A percentile compares a stretch with the other conserved stretches of the same genome.
phyloP scores from a whole-genome alignment of 1,284 basidiomycete genomes.

The Ceratobasidium sp. region DNA sequence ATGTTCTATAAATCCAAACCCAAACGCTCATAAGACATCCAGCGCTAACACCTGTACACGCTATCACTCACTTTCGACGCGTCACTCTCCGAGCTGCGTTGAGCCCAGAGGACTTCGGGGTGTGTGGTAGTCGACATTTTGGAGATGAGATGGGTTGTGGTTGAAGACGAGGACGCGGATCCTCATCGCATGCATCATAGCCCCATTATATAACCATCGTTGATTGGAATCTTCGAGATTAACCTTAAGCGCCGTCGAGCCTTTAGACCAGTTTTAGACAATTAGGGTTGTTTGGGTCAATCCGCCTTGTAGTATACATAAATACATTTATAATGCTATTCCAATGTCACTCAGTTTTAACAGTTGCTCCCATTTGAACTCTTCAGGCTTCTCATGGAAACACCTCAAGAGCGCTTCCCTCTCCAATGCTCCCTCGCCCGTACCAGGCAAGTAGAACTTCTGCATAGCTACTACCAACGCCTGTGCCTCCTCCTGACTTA shows the following conservation, averaged over 20 bases:
- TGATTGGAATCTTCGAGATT: constrained; percentile 41
- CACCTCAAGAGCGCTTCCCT: constrained; percentile 63
- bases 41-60: neutral
- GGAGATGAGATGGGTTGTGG: constrained; percentile 2
- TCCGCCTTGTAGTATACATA: no score
- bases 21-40: constrained; percentile 21
- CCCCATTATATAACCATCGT: constrained; percentile 34
- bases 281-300: no score
- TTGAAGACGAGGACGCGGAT: constrained; percentile 3
- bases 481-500: constrained; percentile 84
- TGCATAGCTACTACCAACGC: constrained; percentile 80
- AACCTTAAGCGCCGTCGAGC: constrained; percentile 10
- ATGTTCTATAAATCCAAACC: constrained; percentile 70
- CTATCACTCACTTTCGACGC: constrained; percentile 69
- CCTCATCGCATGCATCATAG: constrained; percentile 25
- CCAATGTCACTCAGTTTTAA: constrained; percentile 47
- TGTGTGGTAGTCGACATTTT: constrained; percentile 56
- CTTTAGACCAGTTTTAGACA: neutral
- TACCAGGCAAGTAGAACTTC: constrained; percentile 80
- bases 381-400: constrained; percentile 77
- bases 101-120: constrained; percentile 92
- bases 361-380: constrained; percentile 80
- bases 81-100: constrained; percentile 76
- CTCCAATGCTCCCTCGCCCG: constrained; percentile 53
- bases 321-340: constrained; percentile 2